Evolutionary conservation across 2,329 filamentous ascomycete species (phyloP).

Genomic region (Cyanodermella asteris): DNA sequence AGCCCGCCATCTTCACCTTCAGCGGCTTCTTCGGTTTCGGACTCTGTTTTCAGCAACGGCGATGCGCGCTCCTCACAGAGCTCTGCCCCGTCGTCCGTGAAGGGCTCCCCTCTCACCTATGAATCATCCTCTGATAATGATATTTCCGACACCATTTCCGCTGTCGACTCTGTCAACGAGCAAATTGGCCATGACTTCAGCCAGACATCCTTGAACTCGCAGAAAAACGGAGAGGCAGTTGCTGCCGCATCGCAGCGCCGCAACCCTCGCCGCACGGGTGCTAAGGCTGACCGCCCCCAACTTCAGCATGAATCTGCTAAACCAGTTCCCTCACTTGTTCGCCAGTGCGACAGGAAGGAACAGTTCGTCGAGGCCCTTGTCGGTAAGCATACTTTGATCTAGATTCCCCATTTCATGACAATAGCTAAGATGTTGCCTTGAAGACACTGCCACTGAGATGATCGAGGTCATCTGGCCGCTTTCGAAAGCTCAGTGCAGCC

Average conservation of each 20-base stretch:
- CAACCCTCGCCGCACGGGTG: conserved; percentile 17
- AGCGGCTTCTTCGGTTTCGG: conserved; percentile 52
- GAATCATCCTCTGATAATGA: conserved; percentile 20
- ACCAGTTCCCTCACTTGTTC: conserved; percentile 53
- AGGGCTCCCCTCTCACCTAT: conserved; percentile 35
- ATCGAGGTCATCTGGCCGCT: conserved; percentile 94
- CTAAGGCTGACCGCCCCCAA: conserved; percentile 27
- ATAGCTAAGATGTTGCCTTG: too few species aligned
- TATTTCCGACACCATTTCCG: conserved; percentile 8
- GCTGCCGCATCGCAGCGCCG: conserved; percentile 23
- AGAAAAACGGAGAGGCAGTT: conserved; percentile 15
- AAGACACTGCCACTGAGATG: conserved; percentile 93
- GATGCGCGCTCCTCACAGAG: conserved; percentile 40
- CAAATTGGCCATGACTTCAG: neutral
- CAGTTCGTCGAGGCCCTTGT: conserved; percentile 94
- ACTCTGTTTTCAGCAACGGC: conserved; percentile 58
- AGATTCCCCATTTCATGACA: conserved; percentile 4
- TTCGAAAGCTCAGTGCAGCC: conserved; percentile 57
- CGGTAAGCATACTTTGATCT: conserved; percentile 43
- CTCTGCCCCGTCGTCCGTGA: conserved; percentile 47
- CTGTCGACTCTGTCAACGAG: neutral
- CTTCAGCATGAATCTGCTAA: conserved; percentile 34
- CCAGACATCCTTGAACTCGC: too few species aligned
- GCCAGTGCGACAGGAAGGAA: conserved; percentile 78
- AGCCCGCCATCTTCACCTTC: too few species aligned